Evolutionary conservation across 176 grass and related monocot genomes (phyloP).

Genomic region (Melocanna baccifera): DNA sequence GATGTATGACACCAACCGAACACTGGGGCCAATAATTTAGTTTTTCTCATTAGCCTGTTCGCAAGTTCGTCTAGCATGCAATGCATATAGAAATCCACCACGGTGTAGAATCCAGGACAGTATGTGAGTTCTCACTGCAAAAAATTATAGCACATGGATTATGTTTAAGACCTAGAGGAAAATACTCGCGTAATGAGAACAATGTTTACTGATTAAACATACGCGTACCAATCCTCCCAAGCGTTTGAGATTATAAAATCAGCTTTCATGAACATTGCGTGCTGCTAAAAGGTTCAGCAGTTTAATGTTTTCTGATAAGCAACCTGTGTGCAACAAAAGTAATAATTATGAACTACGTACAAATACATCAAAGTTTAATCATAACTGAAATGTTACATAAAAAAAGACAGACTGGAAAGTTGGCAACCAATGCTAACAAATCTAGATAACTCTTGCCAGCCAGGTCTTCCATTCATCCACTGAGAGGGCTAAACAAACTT

Average conservation of each 20-base stretch:
- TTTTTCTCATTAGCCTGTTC: neutral
- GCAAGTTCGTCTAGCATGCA: neutral
- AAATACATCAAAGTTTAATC: conserved; percentile 5
- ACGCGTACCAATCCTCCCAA: neutral
- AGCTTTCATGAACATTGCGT: conserved; percentile 5
- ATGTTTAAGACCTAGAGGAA: neutral
- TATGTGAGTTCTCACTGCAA: neutral
- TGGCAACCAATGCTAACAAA: neutral
- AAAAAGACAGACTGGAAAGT: neutral
- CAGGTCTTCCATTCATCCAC: neutral
- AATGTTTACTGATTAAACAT: neutral
- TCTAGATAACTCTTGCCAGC: neutral
- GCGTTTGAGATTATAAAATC: conserved; percentile 2
- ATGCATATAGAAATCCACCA: neutral
- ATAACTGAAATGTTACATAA: neutral
- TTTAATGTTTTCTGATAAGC: conserved; percentile 72
- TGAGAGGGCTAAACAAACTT: neutral
- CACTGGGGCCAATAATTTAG: neutral
- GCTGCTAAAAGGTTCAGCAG: conserved; percentile 20
- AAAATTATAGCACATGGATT: neutral
- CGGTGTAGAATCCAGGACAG: neutral
- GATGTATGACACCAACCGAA: neutral
- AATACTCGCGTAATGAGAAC: neutral
- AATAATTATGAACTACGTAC: conserved; percentile 1
- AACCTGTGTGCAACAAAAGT: conserved; percentile 48